These are phyloP conservation scores for Anethum foeniculum DNA, from an alignment of 140 eudicot species.

Conservation along the genomic window DNA sequence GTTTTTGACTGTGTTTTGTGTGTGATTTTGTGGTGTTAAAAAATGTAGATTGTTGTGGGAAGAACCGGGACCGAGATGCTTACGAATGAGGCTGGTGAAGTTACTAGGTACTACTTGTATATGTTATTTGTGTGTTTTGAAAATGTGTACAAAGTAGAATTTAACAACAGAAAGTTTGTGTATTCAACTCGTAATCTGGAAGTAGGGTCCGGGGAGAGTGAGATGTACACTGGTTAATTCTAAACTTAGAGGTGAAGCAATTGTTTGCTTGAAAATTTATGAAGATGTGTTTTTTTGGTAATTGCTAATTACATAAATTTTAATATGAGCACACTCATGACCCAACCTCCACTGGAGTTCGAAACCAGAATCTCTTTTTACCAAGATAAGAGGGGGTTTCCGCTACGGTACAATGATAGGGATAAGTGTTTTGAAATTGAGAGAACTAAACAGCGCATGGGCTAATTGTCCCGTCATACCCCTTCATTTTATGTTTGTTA, in stretches of 20 bases:
- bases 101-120: constrained; percentile 55
- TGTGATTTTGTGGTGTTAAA: neutral
- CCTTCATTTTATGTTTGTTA: too few species aligned
- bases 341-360: neutral
- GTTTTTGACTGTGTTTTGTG: neutral
- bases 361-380: neutral
- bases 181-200: neutral
- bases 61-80: constrained; percentile 87
- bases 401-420: neutral
- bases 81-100: constrained; percentile 97
- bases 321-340: neutral
- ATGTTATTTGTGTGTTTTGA: neutral
- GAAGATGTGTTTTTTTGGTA: neutral
- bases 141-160: neutral
- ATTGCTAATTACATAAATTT: neutral
- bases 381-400: neutral
- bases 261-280: neutral
- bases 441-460: neutral
- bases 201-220: neutral
- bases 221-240: neutral
- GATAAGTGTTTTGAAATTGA: neutral
- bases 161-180: neutral
- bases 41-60: constrained; percentile 82
- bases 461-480: neutral
- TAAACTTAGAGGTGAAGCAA: neutral